phyloP scores from a whole-genome alignment of 371 early-diverging fungal genomes.

The Mortierella sp. region DNA sequence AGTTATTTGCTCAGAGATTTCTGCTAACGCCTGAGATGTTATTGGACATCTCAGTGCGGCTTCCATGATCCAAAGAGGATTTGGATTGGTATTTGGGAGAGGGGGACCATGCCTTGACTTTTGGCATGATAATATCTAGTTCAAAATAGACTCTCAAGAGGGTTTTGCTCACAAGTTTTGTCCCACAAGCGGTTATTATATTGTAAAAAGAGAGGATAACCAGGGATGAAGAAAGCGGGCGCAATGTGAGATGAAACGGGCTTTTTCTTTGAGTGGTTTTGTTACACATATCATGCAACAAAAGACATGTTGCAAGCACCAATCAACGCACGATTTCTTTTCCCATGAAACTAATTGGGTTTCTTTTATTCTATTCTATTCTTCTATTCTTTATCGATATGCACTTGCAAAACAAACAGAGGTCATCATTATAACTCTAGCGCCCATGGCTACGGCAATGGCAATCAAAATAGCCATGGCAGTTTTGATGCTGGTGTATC shows the following conservation, averaged over 20 bases:
- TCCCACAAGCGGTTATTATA: constrained; percentile 6
- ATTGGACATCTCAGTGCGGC: too few species aligned
- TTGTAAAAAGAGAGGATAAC: background rate
- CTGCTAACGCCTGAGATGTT: too few species aligned
- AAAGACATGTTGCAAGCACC: constrained; percentile 4
- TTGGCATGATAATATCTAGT: too few species aligned
- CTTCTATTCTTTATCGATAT: background rate
- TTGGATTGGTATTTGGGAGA: too few species aligned
- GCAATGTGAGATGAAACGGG: background rate
- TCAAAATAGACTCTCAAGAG: too few species aligned
- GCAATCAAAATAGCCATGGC: constrained; percentile 16
- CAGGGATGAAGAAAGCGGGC: background rate
- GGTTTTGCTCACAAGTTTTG: background rate
- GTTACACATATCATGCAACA: background rate
- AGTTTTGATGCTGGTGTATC: constrained; percentile 27
- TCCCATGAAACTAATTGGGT: constrained; percentile 22
- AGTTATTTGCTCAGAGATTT: too few species aligned
- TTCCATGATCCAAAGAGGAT: too few species aligned
- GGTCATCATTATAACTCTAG: constrained; percentile 32
- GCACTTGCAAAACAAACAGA: constrained; percentile 10
- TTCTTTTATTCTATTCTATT: background rate
- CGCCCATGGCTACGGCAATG: constrained; percentile 21
- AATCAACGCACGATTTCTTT: constrained; percentile 22
- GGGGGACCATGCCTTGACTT: too few species aligned
- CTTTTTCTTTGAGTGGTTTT: background rate